These are phyloP conservation scores for Wakefieldia striispora DNA, from an alignment of 768 basidiomycete species.

Conservation along the genomic window DNA sequence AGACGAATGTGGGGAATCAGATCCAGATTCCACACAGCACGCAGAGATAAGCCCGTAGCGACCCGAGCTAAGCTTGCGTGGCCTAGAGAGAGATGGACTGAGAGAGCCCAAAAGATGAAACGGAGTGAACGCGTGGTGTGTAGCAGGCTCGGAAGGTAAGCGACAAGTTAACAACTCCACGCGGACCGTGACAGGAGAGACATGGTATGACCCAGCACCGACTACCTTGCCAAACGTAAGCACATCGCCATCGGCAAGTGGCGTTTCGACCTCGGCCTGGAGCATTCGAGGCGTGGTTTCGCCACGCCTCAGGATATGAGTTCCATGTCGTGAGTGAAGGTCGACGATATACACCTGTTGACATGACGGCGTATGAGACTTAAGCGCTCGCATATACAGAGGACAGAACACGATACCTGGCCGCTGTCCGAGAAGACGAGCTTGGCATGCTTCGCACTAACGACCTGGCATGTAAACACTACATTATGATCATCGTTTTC, in stretches of 20 bases:
- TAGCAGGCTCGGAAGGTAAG: slow-evolving; percentile 19
- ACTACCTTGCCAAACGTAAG: slow-evolving; percentile 80
- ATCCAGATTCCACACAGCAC: slow-evolving; percentile 18
- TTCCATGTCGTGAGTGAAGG: slow-evolving; percentile 74
- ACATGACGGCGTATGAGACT: slow-evolving; percentile 1
- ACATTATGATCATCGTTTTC: slow-evolving; percentile 47
- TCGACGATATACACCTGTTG: slow-evolving; percentile 67
- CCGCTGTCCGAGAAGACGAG: slow-evolving; percentile 70
- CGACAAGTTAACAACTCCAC: slow-evolving; percentile 47
- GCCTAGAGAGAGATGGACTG: slow-evolving; percentile 28
- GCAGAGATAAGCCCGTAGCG: slow-evolving; percentile 57
- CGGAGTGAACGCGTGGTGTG: slow-evolving; percentile 1
- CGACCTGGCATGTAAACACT: slow-evolving; percentile 73
- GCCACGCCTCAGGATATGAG: slow-evolving; percentile 55
- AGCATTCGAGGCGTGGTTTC: slow-evolving; percentile 50
- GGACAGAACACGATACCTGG: slow-evolving; percentile 43
- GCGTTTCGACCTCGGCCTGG: slow-evolving; percentile 51
- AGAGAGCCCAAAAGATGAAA: slow-evolving; percentile 20
- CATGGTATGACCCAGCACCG: slow-evolving; percentile 56
- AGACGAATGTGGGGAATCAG: slow-evolving; percentile 27
- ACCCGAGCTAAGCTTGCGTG: slow-evolving; percentile 44
- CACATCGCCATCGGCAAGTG: slow-evolving; percentile 64
- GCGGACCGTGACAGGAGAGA: slow-evolving; percentile 60
- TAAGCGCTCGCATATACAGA: slow-evolving; percentile 19
- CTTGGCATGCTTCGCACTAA: slow-evolving; percentile 77